Base-by-base conservation (phyloP, 805 yeast species). In the Ogataea naganishii region DNA sequence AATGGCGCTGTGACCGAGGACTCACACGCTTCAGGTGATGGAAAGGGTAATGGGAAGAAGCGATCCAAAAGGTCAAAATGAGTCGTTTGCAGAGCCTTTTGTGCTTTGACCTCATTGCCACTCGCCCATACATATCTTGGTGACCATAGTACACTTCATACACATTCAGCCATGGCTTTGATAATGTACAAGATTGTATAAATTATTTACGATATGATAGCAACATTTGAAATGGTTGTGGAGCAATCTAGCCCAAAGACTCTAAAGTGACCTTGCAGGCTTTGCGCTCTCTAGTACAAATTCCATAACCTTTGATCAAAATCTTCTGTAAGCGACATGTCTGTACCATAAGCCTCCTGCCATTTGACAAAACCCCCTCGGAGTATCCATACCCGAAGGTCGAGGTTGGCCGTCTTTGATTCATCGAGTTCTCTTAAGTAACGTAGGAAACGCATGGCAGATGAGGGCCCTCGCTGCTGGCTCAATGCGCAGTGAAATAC, bases 401-500 rank as follows among this genome's bases (percentile, higher is more conserved):
- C n/a, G n/a, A n/a, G n/a, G 5, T 49, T 38, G 4, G 49, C 25
- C 2, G 35, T 22, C 19, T 66, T 58, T 9, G 39, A 22, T 14
- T 46, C 54, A 2, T 43, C 43, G 11, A 54, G 30, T 9, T 57
- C 63, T 25, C 55, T 51, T 10, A 69, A 56, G 39, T 63, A 62
- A 33, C 78, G 53, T 38, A 65, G 46, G 43, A 80, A 80, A 43
- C 61, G 62, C 54, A 76, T 57, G 0, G 96, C 86, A 4, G 95
- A 71, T 4, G 82, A 62, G 0, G 97, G 97, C 0, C 97, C 97
- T 30, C 98, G 62, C 36, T 80, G 94, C 53, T 92, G 97, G 3
- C 94, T 79, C 18, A 82, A 63, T 18, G 88, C 86, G 53, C 98
- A 89, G 51, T 92, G 96, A 58, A 89, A 92, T 0, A 92, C 80